Base-by-base conservation (phyloP, 352 stramenopile genomes). In the Phytophthora fragariae region DNA sequence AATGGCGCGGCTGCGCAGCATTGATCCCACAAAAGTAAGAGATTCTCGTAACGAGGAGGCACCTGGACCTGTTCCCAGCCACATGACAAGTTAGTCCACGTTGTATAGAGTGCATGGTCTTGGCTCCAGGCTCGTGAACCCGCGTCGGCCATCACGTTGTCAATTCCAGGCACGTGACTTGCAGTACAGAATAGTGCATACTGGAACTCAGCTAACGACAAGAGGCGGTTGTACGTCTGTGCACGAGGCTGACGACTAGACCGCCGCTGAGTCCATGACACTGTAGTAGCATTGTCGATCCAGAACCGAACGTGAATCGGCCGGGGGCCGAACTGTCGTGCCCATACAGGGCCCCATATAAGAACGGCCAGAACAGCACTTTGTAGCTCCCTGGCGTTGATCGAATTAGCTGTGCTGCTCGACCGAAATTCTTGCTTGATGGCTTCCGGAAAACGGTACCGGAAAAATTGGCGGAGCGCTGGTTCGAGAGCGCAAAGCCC, bases 191-290 rank as follows among this genome's bases (percentile, higher is more conserved):
- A 8, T 2, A 65, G 14, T 2, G 11, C 17, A 6, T 65, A 65
- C 24, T 56, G 24, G 15, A 65, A 57, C 12, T 65, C 44, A 7
- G 41, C 58, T 2, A 65, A 8, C 17, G 58, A 65, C 17, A 65
- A n/a, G 14, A 65, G 44, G 17, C 58, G 58, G 31, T 65, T 65
- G 24, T 65, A 65, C 0, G 31, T 14, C 58, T 65, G 58, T 29
- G 58, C 58, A 2, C 4, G 14, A 15, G 58, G 44, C 29, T 35
- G 58, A 12, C 58, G 58, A 31, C 46, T 65, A 14, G 44, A 5
- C 5, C 58, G 41, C 3, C 46, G 44, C 5, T 65, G 41, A 17
- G 58, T 37, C 58, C 58, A 65, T 15, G 58, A 41, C 12, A 62
- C 56, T 33, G 56, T 35, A 12, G 6, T 62, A 7, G 19, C 33